Percentiles rank a stretch among this genome's conserved stretches.
Evolutionary conservation across 176 grass and related monocot genomes (phyloP).

Genomic region (Aechmea fasciata): DNA sequence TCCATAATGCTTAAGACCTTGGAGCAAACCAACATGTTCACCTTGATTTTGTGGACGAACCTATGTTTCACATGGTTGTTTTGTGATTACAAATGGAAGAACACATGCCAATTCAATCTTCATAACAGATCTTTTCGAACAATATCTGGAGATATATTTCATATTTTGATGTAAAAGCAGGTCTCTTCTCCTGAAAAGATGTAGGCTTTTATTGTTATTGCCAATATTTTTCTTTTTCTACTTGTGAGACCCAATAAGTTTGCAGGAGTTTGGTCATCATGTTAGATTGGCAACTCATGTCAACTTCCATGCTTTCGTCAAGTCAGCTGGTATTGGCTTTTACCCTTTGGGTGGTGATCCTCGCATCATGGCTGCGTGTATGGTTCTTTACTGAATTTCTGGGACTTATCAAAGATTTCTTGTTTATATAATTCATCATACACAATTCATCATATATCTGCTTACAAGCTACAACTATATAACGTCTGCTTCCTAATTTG

Average conservation of each 20-base stretch:
- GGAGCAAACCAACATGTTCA: background rate
- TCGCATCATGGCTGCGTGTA: constrained; percentile 81
- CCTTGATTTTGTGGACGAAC: background rate
- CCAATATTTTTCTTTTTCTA: background rate
- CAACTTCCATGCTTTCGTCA: constrained; percentile 92
- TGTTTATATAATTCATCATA: background rate
- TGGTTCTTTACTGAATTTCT: constrained; percentile 27
- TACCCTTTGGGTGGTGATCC: constrained; percentile 96
- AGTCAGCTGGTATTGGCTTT: constrained; percentile 82
- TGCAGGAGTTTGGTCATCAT: constrained; percentile 96
- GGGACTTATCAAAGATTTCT: constrained; percentile 23
- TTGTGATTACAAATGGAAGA: no score
- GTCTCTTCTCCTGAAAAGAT: background rate
- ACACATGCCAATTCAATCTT: no score
- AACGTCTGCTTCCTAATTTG: no score
- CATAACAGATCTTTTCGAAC: no score
- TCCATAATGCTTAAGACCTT: background rate
- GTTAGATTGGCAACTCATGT: constrained; percentile 95
- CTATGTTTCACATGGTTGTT: no score
- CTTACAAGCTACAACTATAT: no score
- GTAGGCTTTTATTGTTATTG: no score
- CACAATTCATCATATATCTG: background rate
- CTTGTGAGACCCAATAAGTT: constrained; percentile 1
- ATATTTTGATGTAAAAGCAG: no score
- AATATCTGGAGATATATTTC: no score